Percentiles rank a stretch among this genome's conserved stretches.
phyloP scores from a whole-genome alignment of 371 early-diverging fungal species.

The Syncephalastrum racemosum region DNA sequence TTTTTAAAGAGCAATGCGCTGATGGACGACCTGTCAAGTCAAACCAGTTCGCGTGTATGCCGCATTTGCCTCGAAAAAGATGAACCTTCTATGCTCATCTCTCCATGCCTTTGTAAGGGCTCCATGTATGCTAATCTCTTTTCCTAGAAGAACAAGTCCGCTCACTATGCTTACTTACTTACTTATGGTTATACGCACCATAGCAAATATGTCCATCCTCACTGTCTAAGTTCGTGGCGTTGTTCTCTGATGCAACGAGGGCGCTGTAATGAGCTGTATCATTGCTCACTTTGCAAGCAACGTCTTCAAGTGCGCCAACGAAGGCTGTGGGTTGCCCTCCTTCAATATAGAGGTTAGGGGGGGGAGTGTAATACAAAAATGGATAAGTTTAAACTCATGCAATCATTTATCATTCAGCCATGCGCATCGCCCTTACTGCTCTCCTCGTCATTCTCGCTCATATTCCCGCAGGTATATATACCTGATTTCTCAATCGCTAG shows the following conservation, averaged over 20 bases:
- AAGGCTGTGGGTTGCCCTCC: conserved; percentile 22
- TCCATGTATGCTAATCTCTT: conserved; percentile 39
- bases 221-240: conserved; percentile 58
- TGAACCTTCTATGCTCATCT: conserved; percentile 39
- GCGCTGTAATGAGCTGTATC: conserved; percentile 31
- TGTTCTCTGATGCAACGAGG: conserved; percentile 27
- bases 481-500: background rate
- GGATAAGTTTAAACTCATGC: background rate
- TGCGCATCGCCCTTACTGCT: conserved; percentile 31
- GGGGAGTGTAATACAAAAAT: background rate
- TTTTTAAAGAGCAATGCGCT: too few relatives aligned
- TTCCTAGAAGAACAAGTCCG: background rate
- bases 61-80: conserved; percentile 58
- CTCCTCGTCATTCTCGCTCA: conserved; percentile 31
- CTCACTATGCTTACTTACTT: background rate
- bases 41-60: conserved; percentile 25
- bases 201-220: conserved; percentile 61
- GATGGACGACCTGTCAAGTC: background rate
- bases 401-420: conserved; percentile 13
- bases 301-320: conserved; percentile 27
- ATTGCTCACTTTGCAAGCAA: conserved; percentile 40
- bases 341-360: conserved; percentile 33
- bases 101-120: conserved; percentile 61
- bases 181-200: background rate
- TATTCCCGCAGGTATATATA: conserved; percentile 23